A percentile compares a stretch with the other conserved stretches of the same genome.
phyloP scores from a whole-genome alignment of 306 rosid species.

The Vigna radiata region DNA sequence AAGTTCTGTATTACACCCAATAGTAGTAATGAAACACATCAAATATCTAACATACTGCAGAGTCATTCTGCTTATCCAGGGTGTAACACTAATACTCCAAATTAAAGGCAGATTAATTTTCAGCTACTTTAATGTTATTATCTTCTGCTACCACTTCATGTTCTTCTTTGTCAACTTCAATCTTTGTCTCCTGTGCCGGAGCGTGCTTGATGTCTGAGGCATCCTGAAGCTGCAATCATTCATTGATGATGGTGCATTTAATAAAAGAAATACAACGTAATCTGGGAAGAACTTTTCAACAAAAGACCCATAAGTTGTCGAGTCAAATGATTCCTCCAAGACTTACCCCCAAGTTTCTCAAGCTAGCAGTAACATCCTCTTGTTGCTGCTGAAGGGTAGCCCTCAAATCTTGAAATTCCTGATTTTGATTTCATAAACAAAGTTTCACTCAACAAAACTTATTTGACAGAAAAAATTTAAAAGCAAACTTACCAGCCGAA shows the following conservation, averaged over 20 bases:
- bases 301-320: neutral
- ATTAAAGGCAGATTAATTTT: slow-evolving; percentile 44
- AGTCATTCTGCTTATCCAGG: slow-evolving; percentile 28
- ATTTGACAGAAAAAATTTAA: slow-evolving; percentile 19
- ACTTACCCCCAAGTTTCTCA: slow-evolving; percentile 79
- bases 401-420: slow-evolving; percentile 96
- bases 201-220: slow-evolving; percentile 53
- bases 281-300: slow-evolving; percentile 3
- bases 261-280: neutral
- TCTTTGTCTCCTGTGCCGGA: slow-evolving; percentile 46
- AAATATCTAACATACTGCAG: slow-evolving; percentile 45
- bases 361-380: slow-evolving; percentile 89
- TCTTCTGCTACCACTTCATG: slow-evolving; percentile 51
- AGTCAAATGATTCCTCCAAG: slow-evolving; percentile 20
- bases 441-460: slow-evolving; percentile 2
- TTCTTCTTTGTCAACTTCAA: slow-evolving; percentile 53
- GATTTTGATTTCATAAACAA: slow-evolving; percentile 37
- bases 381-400: slow-evolving; percentile 94
- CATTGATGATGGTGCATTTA: neutral
- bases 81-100: slow-evolving; percentile 41
- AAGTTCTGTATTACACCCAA: slow-evolving; percentile 37
- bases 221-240: slow-evolving; percentile 73
- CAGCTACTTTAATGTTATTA: slow-evolving; percentile 48
- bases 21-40: slow-evolving; percentile 38
- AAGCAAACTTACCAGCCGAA: slow-evolving; percentile 74